Conservation (phyloP, 2,329 filamentous ascomycete genomes). For the Scedosporium minutisporum region DNA sequence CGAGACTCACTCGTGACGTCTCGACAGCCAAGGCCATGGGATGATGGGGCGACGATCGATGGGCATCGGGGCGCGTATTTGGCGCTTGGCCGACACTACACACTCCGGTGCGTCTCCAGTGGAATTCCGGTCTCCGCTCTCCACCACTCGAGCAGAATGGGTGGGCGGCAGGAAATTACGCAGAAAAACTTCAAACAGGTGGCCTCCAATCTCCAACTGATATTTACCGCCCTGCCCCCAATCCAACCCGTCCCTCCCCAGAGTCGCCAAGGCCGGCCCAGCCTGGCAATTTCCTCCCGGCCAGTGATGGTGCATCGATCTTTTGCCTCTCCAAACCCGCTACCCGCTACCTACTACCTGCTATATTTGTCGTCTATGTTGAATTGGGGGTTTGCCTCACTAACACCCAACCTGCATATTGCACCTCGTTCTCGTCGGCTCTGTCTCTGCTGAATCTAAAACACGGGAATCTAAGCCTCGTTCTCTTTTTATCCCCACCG, state of each 20-base stretch:
- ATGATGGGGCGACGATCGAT: background rate
- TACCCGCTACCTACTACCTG: background rate
- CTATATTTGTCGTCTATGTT: too few relatives aligned
- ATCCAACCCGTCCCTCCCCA: background rate
- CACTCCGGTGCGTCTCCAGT: background rate
- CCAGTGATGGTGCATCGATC: background rate
- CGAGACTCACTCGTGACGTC: background rate
- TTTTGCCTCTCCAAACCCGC: background rate
- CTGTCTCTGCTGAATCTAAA: background rate
- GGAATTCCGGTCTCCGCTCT: background rate
- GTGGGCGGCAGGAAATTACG: background rate
- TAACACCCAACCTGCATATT: background rate
- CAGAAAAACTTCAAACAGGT: too few relatives aligned
- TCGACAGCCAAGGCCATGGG: background rate
- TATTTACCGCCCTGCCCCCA: constrained; percentile 1
- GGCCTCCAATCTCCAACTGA: background rate
- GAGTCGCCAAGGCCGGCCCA: background rate
- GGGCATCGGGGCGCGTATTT: background rate
- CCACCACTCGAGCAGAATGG: background rate
- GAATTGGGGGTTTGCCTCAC: background rate
- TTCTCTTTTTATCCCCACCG: background rate
- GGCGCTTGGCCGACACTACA: background rate
- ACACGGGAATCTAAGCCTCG: background rate
- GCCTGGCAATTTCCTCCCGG: background rate
- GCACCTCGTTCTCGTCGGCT: background rate